Percentiles rank a stretch among this genome's conserved stretches.
These are phyloP conservation scores for Elasticomyces elasticus DNA, from an alignment of 495 filamentous ascomycete species.

Conservation along the genomic window DNA sequence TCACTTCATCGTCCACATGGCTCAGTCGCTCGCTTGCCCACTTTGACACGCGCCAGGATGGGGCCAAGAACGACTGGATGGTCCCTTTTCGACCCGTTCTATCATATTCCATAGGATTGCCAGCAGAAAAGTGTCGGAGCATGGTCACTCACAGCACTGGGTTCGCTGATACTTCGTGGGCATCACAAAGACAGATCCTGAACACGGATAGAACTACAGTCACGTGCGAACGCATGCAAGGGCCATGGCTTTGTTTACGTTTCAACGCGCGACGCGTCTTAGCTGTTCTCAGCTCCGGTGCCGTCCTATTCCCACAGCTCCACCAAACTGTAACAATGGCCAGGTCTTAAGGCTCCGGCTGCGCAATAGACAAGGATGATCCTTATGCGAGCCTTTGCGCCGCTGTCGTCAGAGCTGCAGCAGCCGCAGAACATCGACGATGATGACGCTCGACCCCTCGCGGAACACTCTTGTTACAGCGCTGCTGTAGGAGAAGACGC, in stretches of 20 bases:
- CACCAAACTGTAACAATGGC: background rate
- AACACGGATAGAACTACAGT: no score
- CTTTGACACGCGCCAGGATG: no score
- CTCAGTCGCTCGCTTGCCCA: no score
- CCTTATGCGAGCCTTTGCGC: background rate
- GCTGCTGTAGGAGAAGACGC: background rate
- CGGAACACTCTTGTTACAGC: background rate
- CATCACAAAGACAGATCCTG: no score
- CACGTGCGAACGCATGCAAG: background rate
- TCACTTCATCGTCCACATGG: no score
- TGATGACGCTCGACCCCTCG: background rate
- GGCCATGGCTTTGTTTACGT: background rate
- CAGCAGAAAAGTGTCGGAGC: no score
- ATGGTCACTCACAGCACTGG: no score
- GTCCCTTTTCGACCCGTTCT: no score
- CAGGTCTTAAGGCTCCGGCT: background rate
- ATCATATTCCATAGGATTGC: no score
- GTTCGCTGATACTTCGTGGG: no score
- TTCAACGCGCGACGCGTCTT: conserved; percentile 3
- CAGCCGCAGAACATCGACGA: background rate
- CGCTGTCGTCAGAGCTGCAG: background rate
- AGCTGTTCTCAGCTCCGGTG: background rate
- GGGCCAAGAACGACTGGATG: no score
- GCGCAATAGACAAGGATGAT: background rate
- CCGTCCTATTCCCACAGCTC: background rate